Evolutionary conservation across 179 eudicot species (phyloP), one percentile per base, ranked within the genome.

Genomic region (Dionaea muscipula): DNA sequence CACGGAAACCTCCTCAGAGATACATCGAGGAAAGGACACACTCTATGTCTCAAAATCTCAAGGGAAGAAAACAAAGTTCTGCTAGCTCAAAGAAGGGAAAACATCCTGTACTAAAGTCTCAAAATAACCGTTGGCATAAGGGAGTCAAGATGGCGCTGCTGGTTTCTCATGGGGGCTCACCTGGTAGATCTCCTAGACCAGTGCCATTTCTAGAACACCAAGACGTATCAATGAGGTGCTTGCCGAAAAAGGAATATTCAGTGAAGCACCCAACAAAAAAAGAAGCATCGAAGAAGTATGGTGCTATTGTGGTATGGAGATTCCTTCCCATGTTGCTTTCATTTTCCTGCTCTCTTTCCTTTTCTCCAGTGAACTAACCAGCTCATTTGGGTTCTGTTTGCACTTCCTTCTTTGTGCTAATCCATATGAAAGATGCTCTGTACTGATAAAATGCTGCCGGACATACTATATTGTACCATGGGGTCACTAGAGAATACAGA

Each of bases 101-200:
- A 31, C 14, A 18, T 50, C 52, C 57, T 25, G 48, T 43, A 43
- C 59, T 44, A 26, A 39, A 60, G 28, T 17, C 59, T 36, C 46
- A 25, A 28, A 68, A 51, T 49, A 58, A 59, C 54, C 43, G 16
- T 19, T 24, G 3, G 12, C 27, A 21, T n/a, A 60, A 63, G 53
- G 47, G 58, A 41, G 46, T 23, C 33, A 58, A 35, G 35, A 53
- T 59, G 20, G 33, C 43, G 36, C 47, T 48, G 15, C 15, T 47
- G 49, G 26, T 64, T 28, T 47, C 51, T 48, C 37, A 10, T 47
- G 46, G 44, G 12, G 62, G 21, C 47, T 24, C 60, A 26, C 37
- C 43, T 57, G 38, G 39, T 41, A 69, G 68, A 33, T 51, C 65
- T 36, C 53, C 61, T 53, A 68, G 57, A 68, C 68, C 60, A 50